These are phyloP conservation scores for Fagopyrum esculentum DNA, from an alignment of 148 eudicot genomes.

Conservation along the genomic window DNA sequence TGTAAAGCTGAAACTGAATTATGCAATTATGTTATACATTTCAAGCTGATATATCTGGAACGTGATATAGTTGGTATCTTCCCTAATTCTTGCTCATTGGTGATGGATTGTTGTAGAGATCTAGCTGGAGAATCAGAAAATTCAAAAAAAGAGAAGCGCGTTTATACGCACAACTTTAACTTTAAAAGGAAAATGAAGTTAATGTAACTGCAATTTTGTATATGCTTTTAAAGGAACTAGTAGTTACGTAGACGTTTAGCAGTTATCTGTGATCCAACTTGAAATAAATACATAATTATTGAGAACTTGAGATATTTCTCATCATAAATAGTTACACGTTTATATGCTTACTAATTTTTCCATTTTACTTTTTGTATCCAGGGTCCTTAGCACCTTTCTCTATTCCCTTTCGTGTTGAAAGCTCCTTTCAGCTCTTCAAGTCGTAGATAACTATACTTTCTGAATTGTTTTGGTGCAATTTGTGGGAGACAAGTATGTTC, in stretches of 20 bases:
- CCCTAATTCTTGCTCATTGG: not conserved
- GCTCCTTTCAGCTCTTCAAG: constrained; percentile 1
- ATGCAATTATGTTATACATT: not conserved
- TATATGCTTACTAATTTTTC: not conserved
- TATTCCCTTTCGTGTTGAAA: not conserved
- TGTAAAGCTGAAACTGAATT: not conserved
- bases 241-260: not conserved
- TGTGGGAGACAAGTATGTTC: constrained; percentile 1
- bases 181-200: not conserved
- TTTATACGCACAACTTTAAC: not conserved
- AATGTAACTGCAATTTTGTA: not conserved
- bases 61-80: not conserved
- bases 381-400: constrained; percentile 5
- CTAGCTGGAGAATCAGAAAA: not conserved
- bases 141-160: not conserved
- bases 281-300: not conserved
- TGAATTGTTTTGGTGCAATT: not conserved
- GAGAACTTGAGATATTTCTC: not conserved
- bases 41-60: not conserved
- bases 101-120: not conserved
- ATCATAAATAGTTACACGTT: not conserved
- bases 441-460: not conserved
- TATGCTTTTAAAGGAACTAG: not conserved
- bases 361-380: not conserved
- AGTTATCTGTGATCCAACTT: not conserved